phyloP scores from a whole-genome alignment of 108 stramenopile genomes.

The Aurantiochytrium sp. region DNA sequence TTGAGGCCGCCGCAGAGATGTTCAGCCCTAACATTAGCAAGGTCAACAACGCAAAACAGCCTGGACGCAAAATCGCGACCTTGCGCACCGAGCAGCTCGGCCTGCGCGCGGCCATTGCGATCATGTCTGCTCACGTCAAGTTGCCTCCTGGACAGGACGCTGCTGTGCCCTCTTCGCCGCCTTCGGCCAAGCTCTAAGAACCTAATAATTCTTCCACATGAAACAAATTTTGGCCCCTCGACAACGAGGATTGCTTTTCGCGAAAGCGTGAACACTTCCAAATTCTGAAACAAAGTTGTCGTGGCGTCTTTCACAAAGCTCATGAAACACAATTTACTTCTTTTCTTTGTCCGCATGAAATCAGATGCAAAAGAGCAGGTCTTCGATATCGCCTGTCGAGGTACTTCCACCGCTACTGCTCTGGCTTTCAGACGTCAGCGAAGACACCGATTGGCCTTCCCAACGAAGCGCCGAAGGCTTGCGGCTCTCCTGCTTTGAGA shows the following conservation, averaged over 20 bases:
- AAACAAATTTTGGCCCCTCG: no score
- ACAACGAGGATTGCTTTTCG: no score
- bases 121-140: constrained; percentile 11
- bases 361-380: background rate
- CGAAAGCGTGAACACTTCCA: no score
- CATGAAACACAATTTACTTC: background rate
- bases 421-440: background rate
- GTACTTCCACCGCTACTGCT: background rate
- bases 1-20: background rate
- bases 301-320: background rate
- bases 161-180: no score
- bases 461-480: no score
- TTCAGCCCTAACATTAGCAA: background rate
- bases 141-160: no score
- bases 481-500: background rate
- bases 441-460: background rate
- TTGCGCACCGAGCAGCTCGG: background rate
- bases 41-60: background rate
- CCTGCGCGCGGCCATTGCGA: background rate
- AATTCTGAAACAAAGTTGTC: background rate
- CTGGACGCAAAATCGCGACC: background rate
- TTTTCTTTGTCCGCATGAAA: background rate
- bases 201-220: no score
- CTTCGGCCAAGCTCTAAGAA: no score
- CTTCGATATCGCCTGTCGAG: background rate